Percentiles rank a stretch among this genome's conserved stretches.
Evolutionary conservation across 2,329 filamentous ascomycete species (phyloP).

Genomic region (Scytalidium lignicola): DNA sequence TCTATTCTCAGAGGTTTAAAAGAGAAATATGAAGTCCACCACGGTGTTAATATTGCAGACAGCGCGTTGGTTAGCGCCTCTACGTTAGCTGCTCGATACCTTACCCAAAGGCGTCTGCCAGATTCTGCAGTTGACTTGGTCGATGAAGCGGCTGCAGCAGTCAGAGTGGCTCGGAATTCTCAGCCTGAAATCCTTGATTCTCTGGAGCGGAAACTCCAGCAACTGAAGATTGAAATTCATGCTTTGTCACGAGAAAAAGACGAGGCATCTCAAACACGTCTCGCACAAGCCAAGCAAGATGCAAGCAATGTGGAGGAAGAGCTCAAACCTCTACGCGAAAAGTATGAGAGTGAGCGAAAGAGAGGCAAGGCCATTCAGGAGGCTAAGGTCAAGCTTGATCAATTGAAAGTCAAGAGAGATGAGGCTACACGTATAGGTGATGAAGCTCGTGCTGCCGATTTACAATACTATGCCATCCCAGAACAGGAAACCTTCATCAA

Average conservation of each 20-base stretch:
- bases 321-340: constrained; percentile 82
- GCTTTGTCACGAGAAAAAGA: constrained; percentile 92
- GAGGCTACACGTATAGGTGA: constrained; percentile 87
- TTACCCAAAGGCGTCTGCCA: constrained; percentile 83
- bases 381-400: constrained; percentile 90
- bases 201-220: constrained; percentile 81
- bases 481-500: constrained; percentile 81
- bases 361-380: constrained; percentile 89
- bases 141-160: constrained; percentile 94
- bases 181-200: constrained; percentile 95
- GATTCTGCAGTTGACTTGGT: constrained; percentile 96
- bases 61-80: constrained; percentile 87
- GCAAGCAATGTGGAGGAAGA: constrained; percentile 94
- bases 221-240: constrained; percentile 96
- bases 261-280: constrained; percentile 78
- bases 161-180: constrained; percentile 90
- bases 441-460: constrained; percentile 80
- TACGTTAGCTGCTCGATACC: constrained; percentile 87
- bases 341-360: constrained; percentile 90
- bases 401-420: constrained; percentile 84
- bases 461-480: constrained; percentile 96
- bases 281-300: constrained; percentile 80
- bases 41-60: constrained; percentile 94
- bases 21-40: constrained; percentile 96
- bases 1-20: constrained; percentile 98